phyloP scores from a whole-genome alignment of 257 asterid genomes.

The Orobanche coerulescens region DNA sequence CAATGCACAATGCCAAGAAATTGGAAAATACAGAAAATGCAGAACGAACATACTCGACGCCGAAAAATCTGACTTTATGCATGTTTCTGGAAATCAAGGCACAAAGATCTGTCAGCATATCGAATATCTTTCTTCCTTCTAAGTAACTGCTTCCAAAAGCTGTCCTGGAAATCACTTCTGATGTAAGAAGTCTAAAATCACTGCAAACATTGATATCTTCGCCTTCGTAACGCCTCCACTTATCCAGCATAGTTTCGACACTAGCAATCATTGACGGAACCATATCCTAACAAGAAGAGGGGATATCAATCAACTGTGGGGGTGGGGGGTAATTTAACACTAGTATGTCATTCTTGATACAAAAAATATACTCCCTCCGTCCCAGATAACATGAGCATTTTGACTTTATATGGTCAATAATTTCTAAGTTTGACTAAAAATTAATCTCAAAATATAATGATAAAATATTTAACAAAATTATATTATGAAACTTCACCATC shows the following conservation, averaged over 20 bases:
- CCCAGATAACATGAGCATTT: too few species aligned
- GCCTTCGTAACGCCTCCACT: conserved; percentile 29
- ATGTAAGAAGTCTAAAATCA: conserved; percentile 37
- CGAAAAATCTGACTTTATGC: conserved; percentile 19
- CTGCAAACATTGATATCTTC: conserved; percentile 39
- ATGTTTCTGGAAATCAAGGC: conserved; percentile 17
- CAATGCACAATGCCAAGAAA: neutral
- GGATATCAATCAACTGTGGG: neutral
- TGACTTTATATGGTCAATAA: too few species aligned
- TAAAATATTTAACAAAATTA: too few species aligned
- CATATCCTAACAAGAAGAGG: conserved; percentile 32
- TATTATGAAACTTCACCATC: too few species aligned
- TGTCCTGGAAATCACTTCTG: conserved; percentile 55
- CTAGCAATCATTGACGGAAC: conserved; percentile 45
- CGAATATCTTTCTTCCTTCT: conserved; percentile 48
- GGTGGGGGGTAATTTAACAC: too few species aligned
- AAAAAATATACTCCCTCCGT: too few species aligned
- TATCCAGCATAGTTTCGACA: conserved; percentile 36
- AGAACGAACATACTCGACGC: conserved; percentile 20
- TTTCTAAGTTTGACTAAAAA: too few species aligned
- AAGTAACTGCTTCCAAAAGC: conserved; percentile 58
- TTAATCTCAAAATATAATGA: too few species aligned
- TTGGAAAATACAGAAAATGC: neutral
- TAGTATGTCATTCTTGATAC: too few species aligned
- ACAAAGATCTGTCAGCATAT: conserved; percentile 27